Conservation (phyloP, 257 asterid genomes). For the Solanum okadae region DNA sequence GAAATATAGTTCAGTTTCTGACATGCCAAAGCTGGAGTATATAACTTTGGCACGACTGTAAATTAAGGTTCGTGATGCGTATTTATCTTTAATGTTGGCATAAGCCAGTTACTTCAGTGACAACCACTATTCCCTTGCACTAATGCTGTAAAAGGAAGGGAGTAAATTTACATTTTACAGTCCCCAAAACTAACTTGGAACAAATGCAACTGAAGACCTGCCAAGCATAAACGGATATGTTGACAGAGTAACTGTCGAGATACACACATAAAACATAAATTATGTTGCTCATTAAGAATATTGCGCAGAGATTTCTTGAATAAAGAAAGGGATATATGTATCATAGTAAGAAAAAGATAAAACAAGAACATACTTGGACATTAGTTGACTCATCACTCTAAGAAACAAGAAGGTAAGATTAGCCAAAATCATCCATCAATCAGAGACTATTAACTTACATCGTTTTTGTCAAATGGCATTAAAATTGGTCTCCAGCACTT, state of each 20-base stretch:
- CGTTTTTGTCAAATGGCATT: constrained; percentile 87
- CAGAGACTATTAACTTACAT: constrained; percentile 42
- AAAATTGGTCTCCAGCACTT: constrained; percentile 86
- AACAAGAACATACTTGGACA: background rate
- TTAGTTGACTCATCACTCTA: background rate
- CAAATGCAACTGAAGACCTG: background rate
- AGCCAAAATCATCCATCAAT: background rate
- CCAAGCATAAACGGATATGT: background rate
- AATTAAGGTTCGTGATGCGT: background rate
- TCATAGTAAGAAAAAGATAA: background rate
- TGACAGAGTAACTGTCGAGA: background rate
- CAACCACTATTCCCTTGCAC: background rate
- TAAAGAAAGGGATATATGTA: background rate
- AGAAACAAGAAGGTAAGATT: background rate
- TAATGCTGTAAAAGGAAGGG: background rate
- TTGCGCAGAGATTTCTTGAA: background rate
- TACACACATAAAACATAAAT: background rate
- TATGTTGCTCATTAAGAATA: background rate
- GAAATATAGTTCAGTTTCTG: background rate
- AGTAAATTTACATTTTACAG: background rate
- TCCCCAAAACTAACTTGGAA: background rate
- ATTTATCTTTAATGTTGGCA: background rate
- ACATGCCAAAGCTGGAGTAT: background rate
- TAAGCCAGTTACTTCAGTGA: background rate
- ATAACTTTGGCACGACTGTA: background rate